Evolutionary conservation across 2,329 filamentous ascomycete species (phyloP), one percentile per base, ranked within the genome.

Genomic region (Fusarium concolor): DNA sequence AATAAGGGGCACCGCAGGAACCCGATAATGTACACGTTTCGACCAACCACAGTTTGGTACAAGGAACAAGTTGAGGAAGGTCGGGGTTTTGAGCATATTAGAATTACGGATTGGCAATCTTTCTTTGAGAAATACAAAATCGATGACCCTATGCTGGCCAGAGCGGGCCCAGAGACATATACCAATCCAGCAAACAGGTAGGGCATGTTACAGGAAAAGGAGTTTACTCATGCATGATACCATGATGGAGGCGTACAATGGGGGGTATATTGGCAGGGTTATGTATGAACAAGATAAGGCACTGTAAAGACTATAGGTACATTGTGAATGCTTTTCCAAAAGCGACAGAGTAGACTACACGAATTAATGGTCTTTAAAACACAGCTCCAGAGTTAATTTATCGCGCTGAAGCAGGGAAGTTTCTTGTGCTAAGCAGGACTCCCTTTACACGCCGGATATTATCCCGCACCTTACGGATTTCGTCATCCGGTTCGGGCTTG

Each of bases 391-490:
- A 29, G 4, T 24, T 35, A 22, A 20, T 20, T 67, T 50, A 79
- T 66, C 75, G 75, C 33, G 79, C 75, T 38, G 80, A 80, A 4
- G 79, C 72, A n/a, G 89, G 90, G 69, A 95, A 95, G 72, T 88
- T 92, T 73, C 90, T 87, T 6, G 92, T 87, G 73, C 89, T 93
- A 56, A 96, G 78, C 70, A 96, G 81, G 12, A 93, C 87, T 2
- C 92, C 92, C 81, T 96, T 96, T 41, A 96, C 87, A 57, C 91
- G 86, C 67, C 92, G 83, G 51, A 96, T 94, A 64, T 90, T 92
- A 67, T 88, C 88, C 79, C 92, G 92, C 20, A 92, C 84, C 75
- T 87, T 88, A 66, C 88, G 88, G 71, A 93, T 89, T 78, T 92
- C 90, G 77, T 95, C 92, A 64, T 89, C 85, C 29, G 86, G 85